phyloP scores from a whole-genome alignment of 169 alveolate species.

The Eimeria zaria region DNA sequence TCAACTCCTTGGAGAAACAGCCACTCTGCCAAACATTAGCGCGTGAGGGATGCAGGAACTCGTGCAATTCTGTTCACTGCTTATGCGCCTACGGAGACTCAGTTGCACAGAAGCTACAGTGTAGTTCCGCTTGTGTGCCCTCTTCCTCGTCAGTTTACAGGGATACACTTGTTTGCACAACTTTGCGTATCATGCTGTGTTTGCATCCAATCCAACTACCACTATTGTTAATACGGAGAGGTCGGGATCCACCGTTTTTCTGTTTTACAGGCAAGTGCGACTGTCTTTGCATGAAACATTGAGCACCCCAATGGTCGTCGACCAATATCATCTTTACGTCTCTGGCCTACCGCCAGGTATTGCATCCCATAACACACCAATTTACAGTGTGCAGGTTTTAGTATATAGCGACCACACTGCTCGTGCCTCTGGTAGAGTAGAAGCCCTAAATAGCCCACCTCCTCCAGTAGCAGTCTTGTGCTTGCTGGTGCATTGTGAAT shows the following conservation, averaged over 20 bases:
- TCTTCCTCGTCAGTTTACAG: background rate
- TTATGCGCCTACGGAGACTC: background rate
- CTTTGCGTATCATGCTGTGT: background rate
- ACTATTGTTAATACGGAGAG: background rate
- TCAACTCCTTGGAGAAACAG: slow-evolving; percentile 25
- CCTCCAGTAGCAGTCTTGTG: background rate
- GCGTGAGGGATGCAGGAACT: background rate
- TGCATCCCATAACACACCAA: background rate
- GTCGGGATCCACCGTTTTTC: no score
- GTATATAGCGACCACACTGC: background rate
- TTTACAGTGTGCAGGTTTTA: background rate
- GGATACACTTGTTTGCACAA: no score
- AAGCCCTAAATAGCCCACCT: background rate
- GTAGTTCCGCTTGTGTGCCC: background rate
- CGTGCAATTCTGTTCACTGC: no score
- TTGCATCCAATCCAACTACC: background rate
- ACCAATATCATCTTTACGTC: slow-evolving; percentile 56
- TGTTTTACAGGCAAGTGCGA: slow-evolving; percentile 58
- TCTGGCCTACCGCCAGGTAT: slow-evolving; percentile 53
- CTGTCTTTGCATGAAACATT: slow-evolving; percentile 56
- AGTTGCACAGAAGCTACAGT: background rate
- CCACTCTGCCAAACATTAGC: slow-evolving; percentile 13
- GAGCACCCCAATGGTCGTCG: slow-evolving; percentile 55
- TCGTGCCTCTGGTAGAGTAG: background rate
- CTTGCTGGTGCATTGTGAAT: background rate